Evolutionary conservation across 202 grass and related monocot species (phyloP), one percentile per base, ranked within the genome.

Genomic region (Cymbopogon flexuosus): DNA sequence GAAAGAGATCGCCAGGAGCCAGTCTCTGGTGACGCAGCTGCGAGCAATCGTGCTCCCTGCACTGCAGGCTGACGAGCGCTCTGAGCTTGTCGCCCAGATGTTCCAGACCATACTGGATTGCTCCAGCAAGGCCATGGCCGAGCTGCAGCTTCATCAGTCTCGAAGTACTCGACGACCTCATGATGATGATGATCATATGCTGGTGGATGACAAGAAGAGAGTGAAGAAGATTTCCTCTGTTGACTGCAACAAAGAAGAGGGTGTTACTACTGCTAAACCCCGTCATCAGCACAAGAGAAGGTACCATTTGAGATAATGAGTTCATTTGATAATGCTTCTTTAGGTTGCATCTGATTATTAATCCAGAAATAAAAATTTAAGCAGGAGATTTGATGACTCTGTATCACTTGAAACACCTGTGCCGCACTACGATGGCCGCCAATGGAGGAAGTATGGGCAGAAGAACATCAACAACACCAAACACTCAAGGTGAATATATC

Each of bases 401-500:
- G 47, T 83, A 68, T 66, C 64, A 8, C 45, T 84, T 74, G 58
- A 87, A 56, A 93, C 84, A 6, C 75, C 84, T 34, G 65, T 81
- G 16, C 83, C 87, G 4, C 83, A 89, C 51, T 86, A 87, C 9
- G 93, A 95, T 63, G 89, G 87, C 6, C 68, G 45, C 58, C 83
- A 89, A 41, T 92, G 93, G 93, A 85, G 89, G 21, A 95, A 95
- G 66, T 95, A 95, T 65, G 93, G 93, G 8, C 87, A 95, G 77
- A 92, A 92, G 54, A 45, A 81, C 6, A 96, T 96, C 67, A 84
- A 82, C 47, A 82, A 81, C 22, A 46, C 65, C 49, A 68, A 90
- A 10, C 72, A 88, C 22, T 46, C 86, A 57, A 96, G 93, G 90
- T 90, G 72, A 62, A 62, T 58, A 21, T 23, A 23, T 58, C 54